phyloP scores from a whole-genome alignment of 768 basidiomycete genomes.

The Suillus subalutaceus region DNA sequence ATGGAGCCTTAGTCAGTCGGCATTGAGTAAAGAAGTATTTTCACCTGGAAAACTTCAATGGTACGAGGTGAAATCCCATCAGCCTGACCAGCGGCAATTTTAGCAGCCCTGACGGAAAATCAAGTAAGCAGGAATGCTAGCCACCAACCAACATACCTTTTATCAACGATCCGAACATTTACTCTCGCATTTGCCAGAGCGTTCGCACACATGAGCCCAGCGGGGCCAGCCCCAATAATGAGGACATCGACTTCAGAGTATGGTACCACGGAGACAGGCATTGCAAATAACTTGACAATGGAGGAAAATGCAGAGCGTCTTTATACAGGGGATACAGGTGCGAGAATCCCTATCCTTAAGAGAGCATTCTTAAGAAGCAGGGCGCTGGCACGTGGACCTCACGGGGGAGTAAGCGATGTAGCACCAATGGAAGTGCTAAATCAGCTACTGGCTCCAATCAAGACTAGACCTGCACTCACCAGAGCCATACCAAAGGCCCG shows the following conservation, averaged over 20 bases:
- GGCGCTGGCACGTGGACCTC: background rate
- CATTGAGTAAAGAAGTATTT: constrained; percentile 1
- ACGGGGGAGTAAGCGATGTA: background rate
- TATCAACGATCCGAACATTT: constrained; percentile 42
- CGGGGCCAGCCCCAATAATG: constrained; percentile 46
- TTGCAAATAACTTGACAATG: background rate
- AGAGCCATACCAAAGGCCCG: background rate
- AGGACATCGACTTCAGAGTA: constrained; percentile 42
- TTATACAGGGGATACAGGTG: constrained; percentile 9
- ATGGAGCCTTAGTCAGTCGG: background rate
- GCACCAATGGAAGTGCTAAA: background rate
- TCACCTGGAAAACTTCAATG: constrained; percentile 49
- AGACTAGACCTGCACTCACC: too few relatives aligned
- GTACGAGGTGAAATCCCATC: constrained; percentile 32
- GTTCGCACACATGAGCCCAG: constrained; percentile 48
- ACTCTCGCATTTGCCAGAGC: constrained; percentile 40
- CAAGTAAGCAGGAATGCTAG: constrained; percentile 1
- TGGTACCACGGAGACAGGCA: constrained; percentile 10
- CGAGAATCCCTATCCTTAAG: background rate
- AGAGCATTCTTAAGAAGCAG: background rate
- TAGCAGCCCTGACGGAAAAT: constrained; percentile 16
- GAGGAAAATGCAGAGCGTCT: constrained; percentile 5
- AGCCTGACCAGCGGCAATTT: constrained; percentile 30
- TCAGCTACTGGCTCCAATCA: background rate
- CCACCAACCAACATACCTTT: constrained; percentile 30